Evolutionary conservation across 441 rosid genomes (phyloP).

Genomic region (Croton setiger): DNA sequence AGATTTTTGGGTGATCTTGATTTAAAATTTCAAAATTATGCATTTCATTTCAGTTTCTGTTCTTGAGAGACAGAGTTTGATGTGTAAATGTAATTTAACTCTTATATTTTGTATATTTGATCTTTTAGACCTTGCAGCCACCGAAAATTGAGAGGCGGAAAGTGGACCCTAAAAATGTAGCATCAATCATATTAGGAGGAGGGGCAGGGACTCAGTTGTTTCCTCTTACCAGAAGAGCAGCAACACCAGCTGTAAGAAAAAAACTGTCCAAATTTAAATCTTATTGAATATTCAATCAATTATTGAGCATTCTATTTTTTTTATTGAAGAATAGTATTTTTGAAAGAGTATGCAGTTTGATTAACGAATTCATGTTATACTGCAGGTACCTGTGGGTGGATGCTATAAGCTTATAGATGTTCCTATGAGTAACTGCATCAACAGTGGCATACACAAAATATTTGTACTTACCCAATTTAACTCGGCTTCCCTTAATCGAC

Average conservation of each 20-base stretch:
- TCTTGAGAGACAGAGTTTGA: slow-evolving; percentile 1
- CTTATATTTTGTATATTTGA: slow-evolving; percentile 10
- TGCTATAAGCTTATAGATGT: slow-evolving; percentile 88
- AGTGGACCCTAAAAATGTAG: slow-evolving; percentile 80
- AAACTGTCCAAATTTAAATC: background rate
- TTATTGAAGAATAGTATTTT: background rate
- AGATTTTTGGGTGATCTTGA: background rate
- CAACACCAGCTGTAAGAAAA: slow-evolving; percentile 83
- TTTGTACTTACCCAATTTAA: slow-evolving; percentile 89
- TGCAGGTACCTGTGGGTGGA: slow-evolving; percentile 92
- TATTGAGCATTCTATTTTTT: background rate
- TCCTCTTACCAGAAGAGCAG: slow-evolving; percentile 84
- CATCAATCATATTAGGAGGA: slow-evolving; percentile 88
- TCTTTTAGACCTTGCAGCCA: slow-evolving; percentile 43
- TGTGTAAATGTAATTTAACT: background rate
- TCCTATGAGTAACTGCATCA: slow-evolving; percentile 96
- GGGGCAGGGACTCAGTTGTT: slow-evolving; percentile 88
- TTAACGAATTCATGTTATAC: slow-evolving; percentile 11
- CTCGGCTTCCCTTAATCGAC: slow-evolving; percentile 90
- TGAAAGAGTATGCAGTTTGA: background rate
- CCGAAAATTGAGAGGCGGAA: slow-evolving; percentile 47
- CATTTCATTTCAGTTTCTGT: background rate
- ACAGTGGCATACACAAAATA: slow-evolving; percentile 90
- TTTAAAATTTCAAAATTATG: background rate
- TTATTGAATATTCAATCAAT: slow-evolving; percentile 12